Percentiles rank a stretch among this genome's conserved stretches.
Conservation (phyloP, 1,284 basidiomycete genomes). For the Leccinum subatratum region DNA sequence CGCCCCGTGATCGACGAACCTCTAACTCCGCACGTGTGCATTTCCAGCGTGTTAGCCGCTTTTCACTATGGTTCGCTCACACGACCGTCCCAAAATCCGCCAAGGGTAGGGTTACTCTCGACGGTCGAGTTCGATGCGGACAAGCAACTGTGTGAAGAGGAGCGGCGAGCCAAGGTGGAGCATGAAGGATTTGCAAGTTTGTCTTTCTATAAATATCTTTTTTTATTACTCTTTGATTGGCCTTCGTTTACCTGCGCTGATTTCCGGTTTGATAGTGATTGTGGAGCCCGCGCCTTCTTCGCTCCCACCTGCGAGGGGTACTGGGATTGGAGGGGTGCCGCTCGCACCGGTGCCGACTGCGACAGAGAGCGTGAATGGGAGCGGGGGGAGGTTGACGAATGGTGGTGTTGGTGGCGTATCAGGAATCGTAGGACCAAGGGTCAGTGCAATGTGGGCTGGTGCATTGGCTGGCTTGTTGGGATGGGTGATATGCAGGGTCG, state of each 20-base stretch:
- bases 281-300: constrained; percentile 26
- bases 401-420: constrained; percentile 14
- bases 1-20: not conserved
- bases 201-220: not conserved
- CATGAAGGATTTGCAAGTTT: constrained; percentile 28
- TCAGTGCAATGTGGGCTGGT: constrained; percentile 17
- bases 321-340: constrained; percentile 29
- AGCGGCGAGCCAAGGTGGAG: constrained; percentile 19
- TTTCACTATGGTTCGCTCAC: constrained; percentile 67
- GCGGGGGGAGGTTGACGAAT: not conserved
- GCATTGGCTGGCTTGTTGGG: constrained; percentile 12
- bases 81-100: constrained; percentile 57
- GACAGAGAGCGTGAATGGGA: constrained; percentile 11
- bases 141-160: constrained; percentile 24
- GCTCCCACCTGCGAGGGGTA: constrained; percentile 19
- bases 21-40: not conserved
- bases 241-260: not conserved
- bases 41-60: constrained; percentile 43
- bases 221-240: not conserved
- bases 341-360: constrained; percentile 21
- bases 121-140: constrained; percentile 55
- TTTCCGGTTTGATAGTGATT: constrained; percentile 17
- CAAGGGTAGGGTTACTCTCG: constrained; percentile 66
- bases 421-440: constrained; percentile 6
- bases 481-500: constrained; percentile 21